Base-by-base conservation (phyloP, 2,329 filamentous ascomycete species). In the Venturia effusa region DNA sequence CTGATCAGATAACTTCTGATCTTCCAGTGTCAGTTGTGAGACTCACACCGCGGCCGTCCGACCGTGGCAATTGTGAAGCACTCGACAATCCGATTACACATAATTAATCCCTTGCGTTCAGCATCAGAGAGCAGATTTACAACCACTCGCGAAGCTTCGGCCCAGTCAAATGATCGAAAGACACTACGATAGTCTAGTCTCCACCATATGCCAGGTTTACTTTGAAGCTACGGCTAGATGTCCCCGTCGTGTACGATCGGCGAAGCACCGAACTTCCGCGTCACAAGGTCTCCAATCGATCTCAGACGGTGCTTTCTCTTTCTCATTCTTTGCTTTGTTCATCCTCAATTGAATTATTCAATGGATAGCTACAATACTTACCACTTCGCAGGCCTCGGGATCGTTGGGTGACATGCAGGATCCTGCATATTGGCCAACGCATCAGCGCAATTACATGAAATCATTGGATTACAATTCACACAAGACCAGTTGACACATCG, bases 381-480 rank as follows among this genome's bases (percentile, higher is more conserved):
- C n/a, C 13, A 3, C 22, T 57, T 57, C 27, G 30, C 5, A 57
- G 51, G 19, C 51, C 51, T 57, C 51, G 51, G 51, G 19, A 13
- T 34, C 15, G 30, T 34, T 34, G 15, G 27, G 51, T 57, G 51
- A 30, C 59, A 40, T 60, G 59, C 59, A 60, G 41, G n/a, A 40
- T 59, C 55, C 32, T 60, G 59, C 59, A 60, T 37, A 43, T 27
- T 22, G 22, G 40, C 59, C 59, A 60, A 34, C 59, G 59, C 59
- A 60, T 60, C 55, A 27, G 19, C n/a, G 32, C 19, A 22, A 11
- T 11, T 24, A 24, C 55, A 10, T 27, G 55, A 59, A 37, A 59
- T 40, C 30, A 37, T 59, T 59, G 55, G 55, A 19, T 27, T 37
- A 40, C 30, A 40, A 4, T 41, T n/a, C 34, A 37, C 59, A 60